Evolutionary conservation across 2,329 filamentous ascomycete species (phyloP), one percentile per base, ranked within the genome.

Genomic region (Cladorrhinum sp.): DNA sequence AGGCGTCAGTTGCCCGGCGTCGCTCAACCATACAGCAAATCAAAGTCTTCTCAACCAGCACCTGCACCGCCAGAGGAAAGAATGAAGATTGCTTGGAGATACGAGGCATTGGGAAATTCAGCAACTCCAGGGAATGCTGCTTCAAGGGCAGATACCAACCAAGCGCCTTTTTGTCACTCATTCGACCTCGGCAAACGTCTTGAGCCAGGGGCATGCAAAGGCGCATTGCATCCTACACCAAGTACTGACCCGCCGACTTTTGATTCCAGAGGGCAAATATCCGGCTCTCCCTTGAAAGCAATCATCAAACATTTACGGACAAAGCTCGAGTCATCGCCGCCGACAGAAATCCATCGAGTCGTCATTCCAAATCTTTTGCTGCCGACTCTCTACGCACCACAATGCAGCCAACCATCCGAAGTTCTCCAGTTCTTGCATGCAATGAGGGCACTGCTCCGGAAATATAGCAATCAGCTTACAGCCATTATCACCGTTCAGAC

Each of bases 71-170:
- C 41, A 1, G 80, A 81, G 13, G 90, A 93, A 64, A 93, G 88
- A 75, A 98, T 99, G 95, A 98, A 96, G 78, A 99, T 99, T 78
- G 95, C 95, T 2, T 99, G 95, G 95, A 84, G 95, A 73, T 99
- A 99, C 76, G 93, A 98, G 75, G 84, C 86, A 32, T 75, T 98
- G 57, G 89, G 90, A 16, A 88, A 75, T 58, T 62, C 38, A 55
- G 53, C 62, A 22, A 65, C 63, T 48, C 41, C 63, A 66, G 69
- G 70, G 41, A 57, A 67, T 55, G 60, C 67, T 13, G 22, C 56
- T 13, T 50, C 58, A 45, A 45, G 16, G 57, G 62, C 49, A 51
- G 70, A 69, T 8, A 41, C 55, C 50, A 59, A 38, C 25, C 62
- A 73, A 4, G 61, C 72, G 27, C 61, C 80, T 2, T 92, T 91